phyloP scores from a whole-genome alignment of 768 basidiomycete genomes.

The Austroboletus festivus region DNA sequence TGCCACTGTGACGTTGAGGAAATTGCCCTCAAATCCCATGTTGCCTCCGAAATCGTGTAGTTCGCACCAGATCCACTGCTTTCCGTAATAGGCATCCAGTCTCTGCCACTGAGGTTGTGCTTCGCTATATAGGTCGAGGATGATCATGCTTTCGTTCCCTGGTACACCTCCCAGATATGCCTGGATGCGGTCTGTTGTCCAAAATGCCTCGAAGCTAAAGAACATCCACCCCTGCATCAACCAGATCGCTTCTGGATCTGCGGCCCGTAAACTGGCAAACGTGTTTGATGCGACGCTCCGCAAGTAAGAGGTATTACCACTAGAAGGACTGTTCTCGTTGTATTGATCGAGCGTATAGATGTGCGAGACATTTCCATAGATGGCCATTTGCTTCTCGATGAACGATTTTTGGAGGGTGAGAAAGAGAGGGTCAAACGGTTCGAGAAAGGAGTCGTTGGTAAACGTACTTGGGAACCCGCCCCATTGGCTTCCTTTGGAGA shows the following conservation, averaged over 20 bases:
- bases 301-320: slow-evolving; percentile 33
- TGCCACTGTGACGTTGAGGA: slow-evolving; percentile 32
- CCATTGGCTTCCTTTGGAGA: slow-evolving; percentile 37
- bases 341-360: slow-evolving; percentile 45
- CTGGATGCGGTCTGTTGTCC: slow-evolving; percentile 38
- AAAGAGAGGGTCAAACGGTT: slow-evolving; percentile 40
- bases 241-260: slow-evolving; percentile 40
- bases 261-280: slow-evolving; percentile 35
- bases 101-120: slow-evolving; percentile 42
- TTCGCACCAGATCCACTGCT: slow-evolving; percentile 42
- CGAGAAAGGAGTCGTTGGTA: slow-evolving; percentile 39
- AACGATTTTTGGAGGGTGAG: slow-evolving; percentile 35
- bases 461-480: slow-evolving; percentile 29
- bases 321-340: slow-evolving; percentile 41
- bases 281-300: slow-evolving; percentile 33
- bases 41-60: slow-evolving; percentile 40
- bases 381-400: slow-evolving; percentile 36
- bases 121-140: slow-evolving; percentile 41
- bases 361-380: slow-evolving; percentile 38
- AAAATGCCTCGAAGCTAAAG: slow-evolving; percentile 34
- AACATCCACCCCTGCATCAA: slow-evolving; percentile 45
- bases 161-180: slow-evolving; percentile 40
- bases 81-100: slow-evolving; percentile 37
- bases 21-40: slow-evolving; percentile 37
- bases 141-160: slow-evolving; percentile 37